These are phyloP conservation scores for Phytophthora ohioensis DNA, from an alignment of 352 stramenopile genomes.

Conservation along the genomic window DNA sequence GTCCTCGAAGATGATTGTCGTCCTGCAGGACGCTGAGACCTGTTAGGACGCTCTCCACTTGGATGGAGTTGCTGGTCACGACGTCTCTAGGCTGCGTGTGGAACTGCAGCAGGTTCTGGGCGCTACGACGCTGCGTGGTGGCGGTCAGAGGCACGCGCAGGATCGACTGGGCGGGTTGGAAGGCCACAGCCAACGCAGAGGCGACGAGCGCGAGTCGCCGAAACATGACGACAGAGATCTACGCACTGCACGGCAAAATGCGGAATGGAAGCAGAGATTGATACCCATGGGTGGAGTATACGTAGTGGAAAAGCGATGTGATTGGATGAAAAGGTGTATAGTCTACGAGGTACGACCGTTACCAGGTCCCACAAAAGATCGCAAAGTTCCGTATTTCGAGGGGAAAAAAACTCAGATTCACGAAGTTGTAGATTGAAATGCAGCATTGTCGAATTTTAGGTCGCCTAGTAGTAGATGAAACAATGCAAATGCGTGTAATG, in stretches of 20 bases:
- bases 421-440: slow-evolving; percentile 49
- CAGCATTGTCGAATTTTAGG: no score
- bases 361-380: slow-evolving; percentile 24
- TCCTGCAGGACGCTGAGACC: slow-evolving; percentile 32
- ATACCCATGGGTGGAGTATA: slow-evolving; percentile 6
- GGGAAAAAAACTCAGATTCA: slow-evolving; percentile 14
- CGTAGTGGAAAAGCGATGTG: background rate
- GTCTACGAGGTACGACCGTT: slow-evolving; percentile 5
- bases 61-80: background rate
- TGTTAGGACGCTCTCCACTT: slow-evolving; percentile 28
- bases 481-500: no score
- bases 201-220: slow-evolving; percentile 1
- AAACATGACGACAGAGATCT: slow-evolving; percentile 8
- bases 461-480: no score
- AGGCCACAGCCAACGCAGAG: slow-evolving; percentile 12
- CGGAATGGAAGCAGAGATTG: slow-evolving; percentile 14
- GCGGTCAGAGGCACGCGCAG: slow-evolving; percentile 56
- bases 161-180: slow-evolving; percentile 14
- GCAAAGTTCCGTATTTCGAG: slow-evolving; percentile 1
- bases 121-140: slow-evolving; percentile 34
- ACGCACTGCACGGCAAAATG: slow-evolving; percentile 14
- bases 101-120: slow-evolving; percentile 46
- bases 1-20: slow-evolving; percentile 1
- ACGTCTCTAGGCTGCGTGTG: slow-evolving; percentile 40
- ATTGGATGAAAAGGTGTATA: slow-evolving; percentile 1